A percentile compares a stretch with the other conserved stretches of the same genome.
Evolutionary conservation across 768 basidiomycete genomes (phyloP).

Genomic region (Podaxis sp.): DNA sequence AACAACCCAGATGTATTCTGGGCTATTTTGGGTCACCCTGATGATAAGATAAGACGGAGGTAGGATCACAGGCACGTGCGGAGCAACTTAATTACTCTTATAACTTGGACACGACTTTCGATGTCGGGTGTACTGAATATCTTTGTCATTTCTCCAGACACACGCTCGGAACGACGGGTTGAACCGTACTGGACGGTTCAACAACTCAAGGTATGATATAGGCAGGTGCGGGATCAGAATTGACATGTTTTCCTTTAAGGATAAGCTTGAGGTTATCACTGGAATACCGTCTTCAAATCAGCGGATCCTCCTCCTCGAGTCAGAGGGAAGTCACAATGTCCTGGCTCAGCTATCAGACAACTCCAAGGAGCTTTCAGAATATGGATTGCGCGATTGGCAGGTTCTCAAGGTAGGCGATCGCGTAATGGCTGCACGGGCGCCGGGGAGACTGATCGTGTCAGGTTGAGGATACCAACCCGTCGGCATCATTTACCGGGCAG

Average conservation of each 20-base stretch:
- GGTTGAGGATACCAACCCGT: slow-evolving; percentile 79
- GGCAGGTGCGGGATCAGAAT: background rate
- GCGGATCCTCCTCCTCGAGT: slow-evolving; percentile 58
- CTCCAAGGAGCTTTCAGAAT: slow-evolving; percentile 65
- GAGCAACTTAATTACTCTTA: background rate
- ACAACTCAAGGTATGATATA: slow-evolving; percentile 71
- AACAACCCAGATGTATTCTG: background rate
- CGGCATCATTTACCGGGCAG: slow-evolving; percentile 76
- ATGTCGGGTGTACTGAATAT: slow-evolving; percentile 52
- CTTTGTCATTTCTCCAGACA: slow-evolving; percentile 84
- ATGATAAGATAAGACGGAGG: slow-evolving; percentile 8
- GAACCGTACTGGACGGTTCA: slow-evolving; percentile 73
- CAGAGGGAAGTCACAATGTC: slow-evolving; percentile 50
- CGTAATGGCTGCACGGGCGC: background rate
- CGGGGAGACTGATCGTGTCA: slow-evolving; percentile 25
- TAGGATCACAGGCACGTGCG: background rate
- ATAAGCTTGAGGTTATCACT: slow-evolving; percentile 87
- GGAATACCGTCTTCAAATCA: slow-evolving; percentile 82
- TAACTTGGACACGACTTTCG: background rate
- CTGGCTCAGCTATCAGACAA: slow-evolving; percentile 67
- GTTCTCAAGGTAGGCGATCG: slow-evolving; percentile 66
- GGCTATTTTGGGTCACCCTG: background rate
- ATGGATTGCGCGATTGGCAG: slow-evolving; percentile 74
- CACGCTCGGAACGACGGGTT: slow-evolving; percentile 84
- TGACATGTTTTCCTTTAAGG: slow-evolving; percentile 35